Percentiles rank a stretch among this genome's conserved stretches.
Conservation (phyloP, 2,329 filamentous ascomycete species). For the Grosmannia serpens region DNA sequence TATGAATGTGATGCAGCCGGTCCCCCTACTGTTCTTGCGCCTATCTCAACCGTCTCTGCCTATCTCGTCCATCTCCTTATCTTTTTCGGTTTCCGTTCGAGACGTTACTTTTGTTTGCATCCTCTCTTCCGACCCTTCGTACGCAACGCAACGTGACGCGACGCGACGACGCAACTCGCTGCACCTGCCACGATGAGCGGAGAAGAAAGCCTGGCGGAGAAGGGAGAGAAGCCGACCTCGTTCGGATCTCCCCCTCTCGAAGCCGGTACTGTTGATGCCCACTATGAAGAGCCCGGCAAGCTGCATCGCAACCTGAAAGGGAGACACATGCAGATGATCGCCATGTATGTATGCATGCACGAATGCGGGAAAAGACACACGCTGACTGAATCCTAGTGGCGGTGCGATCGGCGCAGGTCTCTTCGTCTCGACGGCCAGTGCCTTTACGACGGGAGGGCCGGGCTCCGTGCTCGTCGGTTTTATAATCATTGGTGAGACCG, state of each 20-base stretch:
- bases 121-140: background rate
- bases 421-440: conserved; percentile 55
- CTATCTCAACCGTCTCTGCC: background rate
- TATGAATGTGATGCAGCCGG: background rate
- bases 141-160: background rate
- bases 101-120: background rate
- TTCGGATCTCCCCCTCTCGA: background rate
- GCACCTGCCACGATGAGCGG: background rate
- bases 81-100: background rate
- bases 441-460: conserved; percentile 50
- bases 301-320: conserved; percentile 24
- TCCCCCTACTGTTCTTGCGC: background rate
- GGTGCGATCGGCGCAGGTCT: conserved; percentile 44
- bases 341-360: conserved; percentile 23
- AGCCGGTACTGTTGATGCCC: background rate
- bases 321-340: conserved; percentile 37
- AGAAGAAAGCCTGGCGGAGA: background rate
- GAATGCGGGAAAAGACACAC: background rate
- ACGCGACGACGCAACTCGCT: background rate
- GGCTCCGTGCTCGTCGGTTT: conserved; percentile 36
- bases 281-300: background rate
- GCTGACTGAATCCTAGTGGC: conserved; percentile 11
- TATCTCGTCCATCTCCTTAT: background rate
- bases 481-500: conserved; percentile 27
- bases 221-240: background rate